Base-by-base conservation (phyloP, 306 rosid genomes). In the Oemleria cerasiformis region DNA sequence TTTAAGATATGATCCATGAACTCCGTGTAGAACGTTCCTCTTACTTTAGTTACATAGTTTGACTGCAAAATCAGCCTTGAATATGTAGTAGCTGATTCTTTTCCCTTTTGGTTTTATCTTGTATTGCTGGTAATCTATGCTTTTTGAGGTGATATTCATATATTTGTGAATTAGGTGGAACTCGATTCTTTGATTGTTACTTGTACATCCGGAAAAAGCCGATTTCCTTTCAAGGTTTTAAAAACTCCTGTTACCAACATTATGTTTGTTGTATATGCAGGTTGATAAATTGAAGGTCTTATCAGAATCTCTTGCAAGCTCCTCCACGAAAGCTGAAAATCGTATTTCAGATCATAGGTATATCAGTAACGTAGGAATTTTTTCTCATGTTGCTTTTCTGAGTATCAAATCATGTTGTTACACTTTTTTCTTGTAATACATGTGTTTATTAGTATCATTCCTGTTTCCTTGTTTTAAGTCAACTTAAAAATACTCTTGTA, bases 201-300 rank as follows among this genome's bases (percentile, higher is more conserved):
- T 42, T 23, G 43, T 48, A 14, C 21, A 73, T 48, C 40, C 12
- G 41, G 41, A 9, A 63, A 50, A 43, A 58, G 39, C 63, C 10
- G 42, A 57, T 51, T 34, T 63, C 14, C 16, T 36, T 36, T 17
- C 36, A 47, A 16, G 60, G 47, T 39, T 51, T 42, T 15, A 42
- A 53, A 30, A 42, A 69, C 42, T 67, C 12, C 39, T 72, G 34
- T 39, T 65, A 36, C 66, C 73, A 19, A 69, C 50, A 7, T 30
- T 78, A 2, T 71, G 57, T 23, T 57, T 67, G 64, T 58, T 78
- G 23, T 68, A 75, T 72, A 53, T 64, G 64, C 88, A 95, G 99
- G 95, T 95, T 75, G 99, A 95, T 78, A 95, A 95, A 84, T 80
- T 95, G 88, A 95, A 86, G 85, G 90, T 95, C 65, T 85, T 95